These are phyloP conservation scores for Cercospora sesami DNA, from an alignment of 2,329 filamentous ascomycete genomes.

Conservation along the genomic window DNA sequence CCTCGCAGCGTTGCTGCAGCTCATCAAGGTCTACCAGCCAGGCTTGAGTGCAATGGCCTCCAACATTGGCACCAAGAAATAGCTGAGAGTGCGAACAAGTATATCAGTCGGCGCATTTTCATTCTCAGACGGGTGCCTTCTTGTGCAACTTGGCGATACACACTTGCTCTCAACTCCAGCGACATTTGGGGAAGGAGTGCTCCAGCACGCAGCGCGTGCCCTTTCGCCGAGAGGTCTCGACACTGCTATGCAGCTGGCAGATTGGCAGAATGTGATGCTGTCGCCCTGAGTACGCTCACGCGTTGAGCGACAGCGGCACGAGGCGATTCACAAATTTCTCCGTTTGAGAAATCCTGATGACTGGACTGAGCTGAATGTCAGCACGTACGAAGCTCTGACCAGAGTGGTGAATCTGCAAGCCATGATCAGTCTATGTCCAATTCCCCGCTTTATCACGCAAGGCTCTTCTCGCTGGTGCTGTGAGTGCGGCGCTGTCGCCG, in stretches of 20 bases:
- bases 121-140: not conserved
- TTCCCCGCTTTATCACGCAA: not conserved
- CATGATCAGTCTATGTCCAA: not conserved
- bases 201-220: not conserved
- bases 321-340: not conserved
- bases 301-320: not conserved
- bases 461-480: not conserved
- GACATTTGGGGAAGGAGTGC: not conserved
- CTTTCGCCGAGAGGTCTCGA: not conserved
- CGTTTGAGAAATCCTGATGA: not conserved
- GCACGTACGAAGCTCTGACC: not conserved
- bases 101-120: not conserved
- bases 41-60: not conserved
- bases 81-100: not conserved
- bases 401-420: not conserved
- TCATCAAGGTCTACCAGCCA: not conserved
- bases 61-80: not conserved
- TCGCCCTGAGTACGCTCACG: not conserved
- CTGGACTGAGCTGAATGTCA: not conserved
- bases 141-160: not conserved
- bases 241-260: not conserved
- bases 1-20: not conserved
- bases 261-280: not conserved
- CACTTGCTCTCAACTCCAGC: not conserved
- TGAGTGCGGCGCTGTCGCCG: not conserved